Base-by-base conservation (phyloP, 164 flowering plant species). In the Berberis thunbergii region DNA sequence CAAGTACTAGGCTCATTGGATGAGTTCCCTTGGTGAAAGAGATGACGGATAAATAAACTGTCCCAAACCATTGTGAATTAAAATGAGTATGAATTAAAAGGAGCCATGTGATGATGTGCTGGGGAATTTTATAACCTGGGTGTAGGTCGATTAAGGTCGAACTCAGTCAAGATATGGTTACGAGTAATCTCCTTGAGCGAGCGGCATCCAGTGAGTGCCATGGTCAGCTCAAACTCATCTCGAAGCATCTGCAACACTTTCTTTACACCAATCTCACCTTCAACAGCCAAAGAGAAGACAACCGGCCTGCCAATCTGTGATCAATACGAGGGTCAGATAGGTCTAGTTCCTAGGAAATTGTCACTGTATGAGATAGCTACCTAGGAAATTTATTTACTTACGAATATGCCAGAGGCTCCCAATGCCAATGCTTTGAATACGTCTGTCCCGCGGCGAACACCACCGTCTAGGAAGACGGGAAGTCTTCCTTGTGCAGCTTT, bases 371-470 rank as follows among this genome's bases (percentile, higher is more conserved):
- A 38, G 26, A 4, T 26, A 4, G 8, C 3, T 56, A 6, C 7
- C 7, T 4, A 44, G 11, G 13, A 60, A 9, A 40, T 39, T 11
- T 45, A 50, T 55, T 10, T 13, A 70, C 97, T 85, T 77, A 94
- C 97, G 74, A 94, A 91, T 38, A 94, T 74, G 46, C 96, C 96
- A 55, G 96, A 78, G 41, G 98, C 98, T 50, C 98, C 98, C 41
- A 94, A 81, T 48, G 98, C 98, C 75, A 94, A 69, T 69, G 98
- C 96, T 67, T 93, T 94, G 68, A 94, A 94, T 57, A 94, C 97
- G 74, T 94, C 98, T 2, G 98, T 91, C 54, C 98, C 98, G 63
- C 97, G 89, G 1, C 98, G 85, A 26, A 91, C 78, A 0, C 98
- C 98, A 62, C 89, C 89, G 75, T 85, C 89, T 59, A 85, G 64